Evolutionary conservation across 768 basidiomycete species (phyloP).

Genomic region (Kwoniella europaea): DNA sequence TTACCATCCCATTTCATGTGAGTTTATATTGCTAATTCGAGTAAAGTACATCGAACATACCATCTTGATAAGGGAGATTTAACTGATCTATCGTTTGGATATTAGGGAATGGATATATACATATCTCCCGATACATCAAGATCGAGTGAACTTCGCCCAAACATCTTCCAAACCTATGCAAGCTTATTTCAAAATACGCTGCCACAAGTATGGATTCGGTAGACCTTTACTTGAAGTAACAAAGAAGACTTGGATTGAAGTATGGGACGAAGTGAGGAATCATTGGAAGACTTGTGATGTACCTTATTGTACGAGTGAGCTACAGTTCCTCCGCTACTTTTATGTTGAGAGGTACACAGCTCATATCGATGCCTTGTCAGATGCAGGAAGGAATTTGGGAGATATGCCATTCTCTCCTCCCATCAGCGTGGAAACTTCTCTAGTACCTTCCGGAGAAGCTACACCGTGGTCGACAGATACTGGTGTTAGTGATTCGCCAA

Average conservation of each 20-base stretch:
- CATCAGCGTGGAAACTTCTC: background rate
- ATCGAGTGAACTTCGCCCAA: background rate
- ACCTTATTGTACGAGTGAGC: conserved; percentile 4
- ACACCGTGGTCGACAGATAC: background rate
- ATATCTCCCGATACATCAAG: background rate
- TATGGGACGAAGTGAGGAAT: background rate
- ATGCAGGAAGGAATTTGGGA: background rate
- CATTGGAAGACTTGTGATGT: background rate
- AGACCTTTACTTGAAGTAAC: background rate
- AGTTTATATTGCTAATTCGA: background rate
- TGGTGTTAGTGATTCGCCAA: too few species aligned
- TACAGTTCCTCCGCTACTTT: background rate
- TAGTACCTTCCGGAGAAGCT: background rate
- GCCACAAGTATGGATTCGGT: background rate
- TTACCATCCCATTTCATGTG: background rate
- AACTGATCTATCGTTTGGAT: background rate
- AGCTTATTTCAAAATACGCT: conserved; percentile 3
- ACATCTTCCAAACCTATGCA: background rate
- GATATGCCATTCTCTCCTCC: background rate
- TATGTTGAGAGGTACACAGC: background rate
- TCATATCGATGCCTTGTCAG: background rate
- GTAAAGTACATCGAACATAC: background rate
- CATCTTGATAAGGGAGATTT: background rate
- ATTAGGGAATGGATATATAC: background rate
- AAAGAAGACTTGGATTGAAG: background rate